Evolutionary conservation across 1,284 basidiomycete species (phyloP), one percentile per base, ranked within the genome.

Genomic region (Moniliophthora roreri): DNA sequence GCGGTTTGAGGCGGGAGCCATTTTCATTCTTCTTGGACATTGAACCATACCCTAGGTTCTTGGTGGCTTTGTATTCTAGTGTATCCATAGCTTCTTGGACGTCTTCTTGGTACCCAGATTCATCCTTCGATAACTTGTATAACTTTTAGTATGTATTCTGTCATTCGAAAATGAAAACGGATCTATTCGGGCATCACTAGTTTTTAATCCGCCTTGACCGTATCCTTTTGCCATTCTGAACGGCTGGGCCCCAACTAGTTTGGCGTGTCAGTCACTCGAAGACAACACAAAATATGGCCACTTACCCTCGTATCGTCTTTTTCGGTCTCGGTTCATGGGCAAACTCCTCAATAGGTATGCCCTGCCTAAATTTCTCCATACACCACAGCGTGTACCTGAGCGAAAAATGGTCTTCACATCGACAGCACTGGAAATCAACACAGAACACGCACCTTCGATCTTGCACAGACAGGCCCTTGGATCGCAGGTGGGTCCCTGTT

Each of bases 351-450:
- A 87, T 74, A 1, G 81, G 70, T 36, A 75, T 60, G 1, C 81
- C 84, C 54, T 77, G 75, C 35, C 88, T 77, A 66, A 79, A 93
- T 63, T 89, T 91, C 63, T 89, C 83, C 80, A 91, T 84, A 58
- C 85, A 84, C 90, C 90, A 92, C 15, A 93, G 70, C 55, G 91
- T 81, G 62, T 91, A 92, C 62, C 89, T 91, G 57, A 26, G 39
- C 50, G 40, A 50, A 48, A 46, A 4, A 50, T 50, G 38, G 44
- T 4, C 24, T 35, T 50, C 37, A 35, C 34, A 20, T 32, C 26
- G 34, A 42, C 28, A 28, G 11, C 53, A 50, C 35, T 15, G 36
- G 13, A 38, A 1, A n/a, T 23, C 23, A 57, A 57, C 42, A n/a
- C n/a, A n/a, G n/a, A n/a, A 45, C n/a, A 62, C 75, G 50, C 63